A percentile compares a stretch with the other conserved stretches of the same genome.
Conservation (phyloP, 2,329 filamentous ascomycete species). For the Fusarium dlaminii region DNA sequence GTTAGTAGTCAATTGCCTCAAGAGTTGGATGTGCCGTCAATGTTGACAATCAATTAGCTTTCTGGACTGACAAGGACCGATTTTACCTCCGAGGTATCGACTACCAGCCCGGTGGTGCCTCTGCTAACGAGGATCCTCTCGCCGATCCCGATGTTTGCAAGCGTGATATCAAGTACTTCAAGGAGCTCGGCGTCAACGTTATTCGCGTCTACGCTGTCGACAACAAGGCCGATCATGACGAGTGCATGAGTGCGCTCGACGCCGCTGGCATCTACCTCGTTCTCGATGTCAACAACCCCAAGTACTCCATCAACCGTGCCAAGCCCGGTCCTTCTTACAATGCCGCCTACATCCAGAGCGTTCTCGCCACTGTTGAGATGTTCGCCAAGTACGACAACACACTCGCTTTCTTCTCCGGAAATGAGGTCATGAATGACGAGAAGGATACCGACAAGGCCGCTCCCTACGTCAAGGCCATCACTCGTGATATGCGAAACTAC, state of each 20-base stretch:
- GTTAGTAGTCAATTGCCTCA: conserved; percentile 47
- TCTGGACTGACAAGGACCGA: conserved; percentile 62
- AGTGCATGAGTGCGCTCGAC: conserved; percentile 83
- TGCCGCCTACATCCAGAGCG: conserved; percentile 79
- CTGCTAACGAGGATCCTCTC: conserved; percentile 74
- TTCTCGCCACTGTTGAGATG: conserved; percentile 89
- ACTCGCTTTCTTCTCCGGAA: conserved; percentile 84
- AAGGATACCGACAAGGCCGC: conserved; percentile 71
- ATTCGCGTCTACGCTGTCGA: conserved; percentile 93
- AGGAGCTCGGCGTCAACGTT: conserved; percentile 88
- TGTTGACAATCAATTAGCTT: conserved; percentile 53
- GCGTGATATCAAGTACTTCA: conserved; percentile 84
- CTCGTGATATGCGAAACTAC: conserved; percentile 79
- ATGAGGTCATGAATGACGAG: conserved; percentile 79
- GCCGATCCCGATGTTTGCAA: conserved; percentile 75
- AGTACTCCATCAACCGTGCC: conserved; percentile 86
- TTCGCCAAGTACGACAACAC: conserved; percentile 88
- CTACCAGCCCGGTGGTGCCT: conserved; percentile 70
- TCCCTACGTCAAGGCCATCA: conserved; percentile 81
- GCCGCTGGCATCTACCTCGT: conserved; percentile 93
- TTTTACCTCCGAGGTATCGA: conserved; percentile 70
- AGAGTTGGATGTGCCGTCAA: neutral
- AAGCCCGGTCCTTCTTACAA: conserved; percentile 87
- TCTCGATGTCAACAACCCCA: conserved; percentile 88
- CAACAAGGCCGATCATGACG: conserved; percentile 82